Conservation (phyloP, 352 stramenopile species). For the Phytophthora pinifolia region DNA sequence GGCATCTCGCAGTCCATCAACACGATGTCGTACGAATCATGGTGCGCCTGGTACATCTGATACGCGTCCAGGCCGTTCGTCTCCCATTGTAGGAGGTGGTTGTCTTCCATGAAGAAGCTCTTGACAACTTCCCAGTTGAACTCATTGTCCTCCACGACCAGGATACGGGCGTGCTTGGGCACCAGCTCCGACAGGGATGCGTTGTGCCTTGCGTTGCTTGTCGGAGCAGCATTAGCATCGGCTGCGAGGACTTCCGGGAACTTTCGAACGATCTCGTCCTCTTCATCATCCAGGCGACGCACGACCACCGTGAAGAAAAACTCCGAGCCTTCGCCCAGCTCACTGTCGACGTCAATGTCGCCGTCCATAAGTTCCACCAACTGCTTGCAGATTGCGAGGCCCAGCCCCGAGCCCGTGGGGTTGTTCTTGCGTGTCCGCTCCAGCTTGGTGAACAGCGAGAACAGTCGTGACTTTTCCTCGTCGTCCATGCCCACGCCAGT, state of each 20-base stretch:
- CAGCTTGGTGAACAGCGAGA: constrained; percentile 67
- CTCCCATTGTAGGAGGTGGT: constrained; percentile 83
- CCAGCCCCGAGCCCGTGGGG: constrained; percentile 59
- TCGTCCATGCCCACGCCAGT: constrained; percentile 70
- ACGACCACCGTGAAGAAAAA: constrained; percentile 75
- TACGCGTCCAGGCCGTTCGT: constrained; percentile 74
- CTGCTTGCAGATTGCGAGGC: constrained; percentile 75
- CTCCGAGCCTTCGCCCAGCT: constrained; percentile 57
- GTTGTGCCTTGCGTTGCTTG: constrained; percentile 21
- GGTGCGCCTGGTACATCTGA: constrained; percentile 71
- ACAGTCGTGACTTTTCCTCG: constrained; percentile 62
- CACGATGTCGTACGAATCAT: constrained; percentile 76
- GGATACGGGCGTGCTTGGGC: constrained; percentile 69
- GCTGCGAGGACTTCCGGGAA: constrained; percentile 41
- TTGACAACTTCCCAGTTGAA: constrained; percentile 92
- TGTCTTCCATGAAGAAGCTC: constrained; percentile 80
- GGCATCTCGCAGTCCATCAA: constrained; percentile 90
- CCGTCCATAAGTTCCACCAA: constrained; percentile 73
- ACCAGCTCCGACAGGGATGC: constrained; percentile 36
- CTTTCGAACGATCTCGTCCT: constrained; percentile 44
- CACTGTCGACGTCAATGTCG: constrained; percentile 70
- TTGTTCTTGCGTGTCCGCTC: constrained; percentile 73
- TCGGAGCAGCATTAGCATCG: constrained; percentile 19
- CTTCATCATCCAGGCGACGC: constrained; percentile 50
- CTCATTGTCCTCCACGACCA: constrained; percentile 89